phyloP scores from a whole-genome alignment of 345 rosid species.

The Erodium maritimum region DNA sequence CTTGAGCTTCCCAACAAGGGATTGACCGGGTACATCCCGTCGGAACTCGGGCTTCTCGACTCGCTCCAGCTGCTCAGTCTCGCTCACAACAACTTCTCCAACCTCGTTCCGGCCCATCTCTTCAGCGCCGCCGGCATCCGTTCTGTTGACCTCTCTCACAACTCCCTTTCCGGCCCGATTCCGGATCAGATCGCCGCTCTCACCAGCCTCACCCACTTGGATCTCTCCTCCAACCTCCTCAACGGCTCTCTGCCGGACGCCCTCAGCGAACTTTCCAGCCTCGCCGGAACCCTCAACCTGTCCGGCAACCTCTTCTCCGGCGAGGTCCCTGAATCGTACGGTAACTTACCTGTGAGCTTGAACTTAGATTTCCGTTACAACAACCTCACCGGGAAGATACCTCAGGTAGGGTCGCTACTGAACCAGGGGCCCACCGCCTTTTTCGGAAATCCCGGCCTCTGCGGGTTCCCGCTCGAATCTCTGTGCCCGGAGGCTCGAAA shows the following conservation, averaged over 20 bases:
- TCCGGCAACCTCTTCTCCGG: constrained; percentile 64
- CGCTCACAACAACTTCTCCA: constrained; percentile 54
- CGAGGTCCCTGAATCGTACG: constrained; percentile 59
- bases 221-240: constrained; percentile 59
- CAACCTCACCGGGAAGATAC: constrained; percentile 75
- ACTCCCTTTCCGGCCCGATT: constrained; percentile 55
- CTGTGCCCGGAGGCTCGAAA: constrained; percentile 46
- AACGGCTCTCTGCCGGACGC: constrained; percentile 64
- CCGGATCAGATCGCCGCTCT: constrained; percentile 41
- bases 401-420: constrained; percentile 65
- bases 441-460: constrained; percentile 61
- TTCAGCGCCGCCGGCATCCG: constrained; percentile 40
- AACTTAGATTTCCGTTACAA: constrained; percentile 80
- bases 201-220: constrained; percentile 42
- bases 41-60: constrained; percentile 69
- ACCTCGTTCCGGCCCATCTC: constrained; percentile 45
- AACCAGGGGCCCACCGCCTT: constrained; percentile 98
- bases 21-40: constrained; percentile 73
- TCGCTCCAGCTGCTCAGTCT: constrained; percentile 50
- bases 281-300: constrained; percentile 64
- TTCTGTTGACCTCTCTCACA: constrained; percentile 58
- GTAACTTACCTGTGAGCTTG: constrained; percentile 61
- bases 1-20: constrained; percentile 40
- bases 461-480: constrained; percentile 74
- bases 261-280: constrained; percentile 42